Evolutionary conservation across 163 green algal species (phyloP).

Genomic region (Scenedesmus sp.): DNA sequence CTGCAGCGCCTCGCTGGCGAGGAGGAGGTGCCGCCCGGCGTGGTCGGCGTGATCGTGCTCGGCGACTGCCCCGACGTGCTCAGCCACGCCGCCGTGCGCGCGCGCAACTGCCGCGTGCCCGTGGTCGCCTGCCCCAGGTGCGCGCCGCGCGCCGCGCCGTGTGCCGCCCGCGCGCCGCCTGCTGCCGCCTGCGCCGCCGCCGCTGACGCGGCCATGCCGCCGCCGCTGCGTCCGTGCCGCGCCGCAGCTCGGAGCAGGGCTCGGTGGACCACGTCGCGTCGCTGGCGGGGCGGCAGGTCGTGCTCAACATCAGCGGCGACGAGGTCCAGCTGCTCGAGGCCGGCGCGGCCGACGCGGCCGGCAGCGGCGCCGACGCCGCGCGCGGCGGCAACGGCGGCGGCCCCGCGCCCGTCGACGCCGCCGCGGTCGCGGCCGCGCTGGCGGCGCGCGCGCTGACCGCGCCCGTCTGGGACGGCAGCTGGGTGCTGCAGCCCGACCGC

Average conservation of each 20-base stretch:
- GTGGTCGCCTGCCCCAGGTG: slow-evolving; percentile 54
- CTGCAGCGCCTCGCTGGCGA: slow-evolving; percentile 54
- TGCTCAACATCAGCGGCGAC: slow-evolving; percentile 28
- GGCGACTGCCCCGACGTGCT: slow-evolving; percentile 62
- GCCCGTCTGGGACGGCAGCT: slow-evolving; percentile 40
- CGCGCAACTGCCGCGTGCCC: slow-evolving; percentile 56
- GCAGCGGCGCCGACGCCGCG: too few relatives aligned
- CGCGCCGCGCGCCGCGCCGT: too few relatives aligned
- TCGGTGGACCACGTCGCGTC: background rate
- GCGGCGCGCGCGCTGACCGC: background rate
- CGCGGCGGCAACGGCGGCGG: slow-evolving; percentile 1
- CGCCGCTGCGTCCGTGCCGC: too few relatives aligned
- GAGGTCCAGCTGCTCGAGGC: slow-evolving; percentile 24
- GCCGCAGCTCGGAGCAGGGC: slow-evolving; percentile 5
- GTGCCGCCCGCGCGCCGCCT: too few relatives aligned
- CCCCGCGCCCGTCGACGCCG: background rate
- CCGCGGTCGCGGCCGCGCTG: background rate
- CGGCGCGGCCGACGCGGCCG: too few relatives aligned
- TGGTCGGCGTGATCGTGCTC: slow-evolving; percentile 83
- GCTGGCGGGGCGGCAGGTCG: slow-evolving; percentile 13
- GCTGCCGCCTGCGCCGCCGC: too few relatives aligned
- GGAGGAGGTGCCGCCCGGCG: slow-evolving; percentile 95
- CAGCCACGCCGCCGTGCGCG: slow-evolving; percentile 63
- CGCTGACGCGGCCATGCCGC: too few relatives aligned
- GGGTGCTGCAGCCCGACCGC: slow-evolving; percentile 72